phyloP scores from a whole-genome alignment of 345 rosid genomes.

The Acer saccharum region DNA sequence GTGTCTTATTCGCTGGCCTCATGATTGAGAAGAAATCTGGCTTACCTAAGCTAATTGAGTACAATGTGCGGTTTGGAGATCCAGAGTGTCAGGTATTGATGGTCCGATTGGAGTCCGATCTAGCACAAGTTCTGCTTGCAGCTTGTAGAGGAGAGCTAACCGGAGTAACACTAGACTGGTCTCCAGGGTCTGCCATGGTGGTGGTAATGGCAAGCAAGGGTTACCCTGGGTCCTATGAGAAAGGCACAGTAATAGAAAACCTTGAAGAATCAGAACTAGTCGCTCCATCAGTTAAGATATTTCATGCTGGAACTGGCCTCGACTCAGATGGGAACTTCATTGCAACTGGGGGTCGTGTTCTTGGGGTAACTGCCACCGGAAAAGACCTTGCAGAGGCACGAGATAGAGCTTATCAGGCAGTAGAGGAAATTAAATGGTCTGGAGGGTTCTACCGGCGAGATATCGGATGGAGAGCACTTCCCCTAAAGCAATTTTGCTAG shows the following conservation, averaged over 20 bases:
- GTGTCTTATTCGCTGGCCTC: constrained; percentile 89
- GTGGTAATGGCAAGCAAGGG: constrained; percentile 97
- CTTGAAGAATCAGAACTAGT: constrained; percentile 77
- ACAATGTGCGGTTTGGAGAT: constrained; percentile 97
- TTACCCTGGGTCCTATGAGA: constrained; percentile 83
- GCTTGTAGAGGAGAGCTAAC: constrained; percentile 78
- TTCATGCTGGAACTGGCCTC: constrained; percentile 80
- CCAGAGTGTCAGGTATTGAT: constrained; percentile 98
- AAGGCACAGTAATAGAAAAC: constrained; percentile 66
- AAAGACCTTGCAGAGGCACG: constrained; percentile 76
- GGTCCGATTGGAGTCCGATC: constrained; percentile 85
- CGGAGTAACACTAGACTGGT: constrained; percentile 72
- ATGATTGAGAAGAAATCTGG: constrained; percentile 95
- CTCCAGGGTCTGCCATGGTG: constrained; percentile 88
- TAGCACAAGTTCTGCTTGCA: constrained; percentile 76
- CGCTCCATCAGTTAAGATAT: constrained; percentile 65
- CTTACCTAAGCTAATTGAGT: constrained; percentile 91
- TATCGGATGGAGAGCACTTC: constrained; percentile 94
- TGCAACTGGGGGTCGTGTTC: constrained; percentile 89
- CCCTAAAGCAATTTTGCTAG: constrained; percentile 41
- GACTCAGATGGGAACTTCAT: constrained; percentile 62
- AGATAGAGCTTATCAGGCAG: constrained; percentile 68
- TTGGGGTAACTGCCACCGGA: constrained; percentile 86
- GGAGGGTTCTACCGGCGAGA: constrained; percentile 82
- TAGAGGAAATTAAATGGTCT: constrained; percentile 76